Evolutionary conservation across 768 basidiomycete genomes (phyloP), one percentile per base, ranked within the genome.

Genomic region (Rhizopogon roseolus): DNA sequence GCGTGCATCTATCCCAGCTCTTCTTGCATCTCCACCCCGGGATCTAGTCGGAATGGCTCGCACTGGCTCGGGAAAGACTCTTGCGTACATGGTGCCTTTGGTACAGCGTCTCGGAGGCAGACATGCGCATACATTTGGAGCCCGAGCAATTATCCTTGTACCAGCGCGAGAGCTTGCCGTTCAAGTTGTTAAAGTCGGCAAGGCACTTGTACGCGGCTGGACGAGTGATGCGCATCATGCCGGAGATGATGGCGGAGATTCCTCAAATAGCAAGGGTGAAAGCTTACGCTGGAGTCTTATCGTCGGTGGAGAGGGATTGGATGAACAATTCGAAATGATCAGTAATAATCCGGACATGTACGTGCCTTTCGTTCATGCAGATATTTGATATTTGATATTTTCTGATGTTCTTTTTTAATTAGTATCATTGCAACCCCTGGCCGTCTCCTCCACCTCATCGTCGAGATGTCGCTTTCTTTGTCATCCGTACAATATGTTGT

Each of bases 361-460:
- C 68, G 93, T 82, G 2, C 43, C 52, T 57, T 54, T 44, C 49
- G 37, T 25, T 17, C 46, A 45, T 55, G 5, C 36, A 40, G 37
- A 41, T 50, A 36, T 36, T 52, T 55, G 41, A 57, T 50, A 56
- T 43, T 37, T 52, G n/a, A 41, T 32, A 9, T 43, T 48, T 19
- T 29, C 50, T 59, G 52, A 62, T 60, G 34, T 13, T 39, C 34
- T 52, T 25, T 22, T 56, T 39, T 52, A 56, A 22, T 6, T 60
- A 98, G 95, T 17, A 90, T 99, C 58, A 96, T 99, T 60, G 96
- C 97, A 22, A 99, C 97, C 10, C 97, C 97, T 16, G 97, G 97
- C 55, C 93, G 97, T 58, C 77, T 99, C 34, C 82, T 99, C n/a
- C 97, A 99, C 72, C 79, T 99, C 22, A 80, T 90, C 49, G 90